Conservation (phyloP, 371 early-diverging fungal species). For the Dichotomocladium elegans region DNA sequence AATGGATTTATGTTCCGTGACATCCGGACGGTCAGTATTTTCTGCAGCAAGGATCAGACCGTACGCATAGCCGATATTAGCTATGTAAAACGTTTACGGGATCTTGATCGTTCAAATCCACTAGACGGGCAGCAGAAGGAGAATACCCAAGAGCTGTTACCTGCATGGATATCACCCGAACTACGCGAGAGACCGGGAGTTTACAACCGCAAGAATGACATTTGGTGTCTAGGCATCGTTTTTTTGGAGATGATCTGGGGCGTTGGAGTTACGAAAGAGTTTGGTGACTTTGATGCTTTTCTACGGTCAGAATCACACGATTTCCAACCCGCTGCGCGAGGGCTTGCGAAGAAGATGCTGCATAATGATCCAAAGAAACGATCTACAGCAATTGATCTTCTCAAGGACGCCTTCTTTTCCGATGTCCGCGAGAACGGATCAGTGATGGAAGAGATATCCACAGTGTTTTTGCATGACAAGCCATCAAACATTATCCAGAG, state of each 20-base stretch:
- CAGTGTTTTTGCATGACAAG: not conserved
- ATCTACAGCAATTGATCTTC: slow-evolving; percentile 63
- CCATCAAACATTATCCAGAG: not conserved
- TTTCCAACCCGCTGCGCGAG: slow-evolving; percentile 45
- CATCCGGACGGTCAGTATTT: slow-evolving; percentile 34
- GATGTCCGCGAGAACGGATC: not conserved
- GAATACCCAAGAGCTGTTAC: slow-evolving; percentile 8
- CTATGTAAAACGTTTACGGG: slow-evolving; percentile 45
- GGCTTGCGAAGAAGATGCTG: slow-evolving; percentile 54
- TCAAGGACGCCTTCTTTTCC: slow-evolving; percentile 63
- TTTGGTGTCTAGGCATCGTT: slow-evolving; percentile 72
- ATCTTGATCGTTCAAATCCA: slow-evolving; percentile 39
- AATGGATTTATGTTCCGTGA: slow-evolving; percentile 60
- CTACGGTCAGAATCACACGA: slow-evolving; percentile 41
- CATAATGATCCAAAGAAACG: slow-evolving; percentile 61
- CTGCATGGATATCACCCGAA: slow-evolving; percentile 58
- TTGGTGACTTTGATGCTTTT: slow-evolving; percentile 53
- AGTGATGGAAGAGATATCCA: not conserved
- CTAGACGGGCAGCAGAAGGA: slow-evolving; percentile 36
- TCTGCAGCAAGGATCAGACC: slow-evolving; percentile 31
- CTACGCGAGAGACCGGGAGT: slow-evolving; percentile 51
- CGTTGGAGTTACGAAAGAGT: slow-evolving; percentile 49
- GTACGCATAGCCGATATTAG: slow-evolving; percentile 45
- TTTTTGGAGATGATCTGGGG: slow-evolving; percentile 77
- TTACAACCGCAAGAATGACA: slow-evolving; percentile 69